Base-by-base conservation (phyloP, 2,329 filamentous ascomycete genomes). In the Purpureocillium lavendulum region DNA sequence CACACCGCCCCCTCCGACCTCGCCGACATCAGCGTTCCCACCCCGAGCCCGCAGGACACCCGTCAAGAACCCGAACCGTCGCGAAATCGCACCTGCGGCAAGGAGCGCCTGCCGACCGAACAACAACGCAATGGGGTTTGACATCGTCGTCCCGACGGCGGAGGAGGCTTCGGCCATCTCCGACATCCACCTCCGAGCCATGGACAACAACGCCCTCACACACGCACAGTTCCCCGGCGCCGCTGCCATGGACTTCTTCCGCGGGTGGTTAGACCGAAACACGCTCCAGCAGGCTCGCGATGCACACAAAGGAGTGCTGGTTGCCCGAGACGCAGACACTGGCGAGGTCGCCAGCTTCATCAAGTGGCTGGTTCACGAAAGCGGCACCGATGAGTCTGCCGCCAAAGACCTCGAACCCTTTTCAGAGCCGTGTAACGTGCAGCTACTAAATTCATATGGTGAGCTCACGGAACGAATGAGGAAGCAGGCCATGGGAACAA, bases 151-250 rank as follows among this genome's bases (percentile, higher is more conserved):
- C 8, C 56, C 57, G 15, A 48, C 49, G 5, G 46, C 47, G 30
- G 40, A 45, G 10, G 53, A 58, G 14, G 52, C 50, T 13, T 31
- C 43, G 6, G 46, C 45, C 14, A 40, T 58, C 24, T 50, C 55
- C 7, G 48, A 46, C 31, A 56, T 64, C 38, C 64, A 66, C 43
- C 44, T 67, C 13, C 44, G 49, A 8, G 60, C 64, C 34, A 67
- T 66, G 64, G 52, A 60, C 34, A 42, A 49, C 30, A 65, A 67
- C 45, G 44, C 56, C 11, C 43, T 67, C 17, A 58, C 64, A 33
- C 61, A 65, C 40, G 59, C 59, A 2, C 61, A 67, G 43, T 66
- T 66, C 39, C 62, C 65, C 12, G 58, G 52, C 7, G 37, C 46
- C 7, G 49, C 55, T 13, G 55, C 54, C 34, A 49, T 57, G 24